Conservation (phyloP, 805 yeast genomes). For the Tetrapisispora taiwanensis region DNA sequence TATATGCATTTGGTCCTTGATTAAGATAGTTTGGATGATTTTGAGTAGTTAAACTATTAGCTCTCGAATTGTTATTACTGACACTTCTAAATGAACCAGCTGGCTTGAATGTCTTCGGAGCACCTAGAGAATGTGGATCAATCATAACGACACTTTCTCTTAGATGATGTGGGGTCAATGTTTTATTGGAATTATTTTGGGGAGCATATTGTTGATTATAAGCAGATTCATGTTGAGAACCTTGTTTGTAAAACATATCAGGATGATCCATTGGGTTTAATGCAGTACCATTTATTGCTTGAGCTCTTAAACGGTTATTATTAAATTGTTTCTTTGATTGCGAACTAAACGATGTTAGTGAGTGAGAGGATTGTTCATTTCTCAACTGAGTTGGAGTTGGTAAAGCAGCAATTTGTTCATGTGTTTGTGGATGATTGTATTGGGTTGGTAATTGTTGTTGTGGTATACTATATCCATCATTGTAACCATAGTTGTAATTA, state of each 20-base stretch:
- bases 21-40: slow-evolving; percentile 12
- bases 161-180: slow-evolving; percentile 37
- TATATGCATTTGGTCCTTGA: slow-evolving; percentile 8
- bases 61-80: slow-evolving; percentile 28
- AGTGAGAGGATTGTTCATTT: slow-evolving; percentile 23
- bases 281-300: slow-evolving; percentile 25
- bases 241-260: slow-evolving; percentile 28
- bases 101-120: slow-evolving; percentile 46
- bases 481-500: background rate
- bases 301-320: slow-evolving; percentile 9
- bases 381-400: slow-evolving; percentile 32
- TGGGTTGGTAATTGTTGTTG: slow-evolving; percentile 6
- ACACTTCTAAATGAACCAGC: slow-evolving; percentile 49
- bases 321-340: slow-evolving; percentile 23
- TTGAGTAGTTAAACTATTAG: slow-evolving; percentile 28
- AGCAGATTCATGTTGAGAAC: background rate
- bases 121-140: slow-evolving; percentile 56
- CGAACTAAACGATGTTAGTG: slow-evolving; percentile 24
- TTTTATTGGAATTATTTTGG: background rate
- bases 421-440: slow-evolving; percentile 23
- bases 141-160: slow-evolving; percentile 71
- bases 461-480: background rate
- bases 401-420: slow-evolving; percentile 27
- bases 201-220: background rate
- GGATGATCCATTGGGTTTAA: slow-evolving; percentile 37